Percentiles rank a stretch among this genome's conserved stretches.
Conservation (phyloP, 805 yeast species). For the Cyberlindnera galapagoensis region DNA sequence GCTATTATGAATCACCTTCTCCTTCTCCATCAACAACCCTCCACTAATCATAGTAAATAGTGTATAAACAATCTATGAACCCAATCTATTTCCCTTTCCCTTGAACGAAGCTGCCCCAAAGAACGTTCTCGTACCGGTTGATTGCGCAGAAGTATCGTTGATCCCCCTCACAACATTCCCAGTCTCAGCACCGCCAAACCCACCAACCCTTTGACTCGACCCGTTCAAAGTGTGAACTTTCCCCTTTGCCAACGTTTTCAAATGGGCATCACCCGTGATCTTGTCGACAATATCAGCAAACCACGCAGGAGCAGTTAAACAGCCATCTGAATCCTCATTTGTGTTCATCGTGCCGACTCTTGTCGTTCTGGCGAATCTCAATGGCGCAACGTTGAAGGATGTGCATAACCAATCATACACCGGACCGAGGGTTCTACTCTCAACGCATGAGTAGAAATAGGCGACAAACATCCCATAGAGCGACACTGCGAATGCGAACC, state of each 20-base stretch:
- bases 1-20: no score
- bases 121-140: slow-evolving; percentile 9
- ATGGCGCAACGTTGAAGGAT: slow-evolving; percentile 16
- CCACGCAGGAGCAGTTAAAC: slow-evolving; percentile 50
- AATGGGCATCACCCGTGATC: slow-evolving; percentile 6
- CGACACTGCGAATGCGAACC: slow-evolving; percentile 31
- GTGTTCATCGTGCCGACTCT: slow-evolving; percentile 27
- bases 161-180: no score
- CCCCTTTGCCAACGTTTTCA: no score
- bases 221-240: slow-evolving; percentile 8
- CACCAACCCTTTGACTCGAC: no score
- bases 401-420: slow-evolving; percentile 25
- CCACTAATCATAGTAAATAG: no score
- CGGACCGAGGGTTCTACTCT: slow-evolving; percentile 45
- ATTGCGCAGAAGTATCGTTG: neutral
- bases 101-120: slow-evolving; percentile 18
- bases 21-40: no score
- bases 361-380: slow-evolving; percentile 19
- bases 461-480: slow-evolving; percentile 49
- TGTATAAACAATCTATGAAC: no score
- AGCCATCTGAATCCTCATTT: slow-evolving; percentile 41
- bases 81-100: slow-evolving; percentile 35
- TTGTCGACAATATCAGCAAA: slow-evolving; percentile 25
- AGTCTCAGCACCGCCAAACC: no score
- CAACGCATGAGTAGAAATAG: slow-evolving; percentile 54